Conservation (phyloP, 768 basidiomycete genomes). For the Russula lepida region DNA sequence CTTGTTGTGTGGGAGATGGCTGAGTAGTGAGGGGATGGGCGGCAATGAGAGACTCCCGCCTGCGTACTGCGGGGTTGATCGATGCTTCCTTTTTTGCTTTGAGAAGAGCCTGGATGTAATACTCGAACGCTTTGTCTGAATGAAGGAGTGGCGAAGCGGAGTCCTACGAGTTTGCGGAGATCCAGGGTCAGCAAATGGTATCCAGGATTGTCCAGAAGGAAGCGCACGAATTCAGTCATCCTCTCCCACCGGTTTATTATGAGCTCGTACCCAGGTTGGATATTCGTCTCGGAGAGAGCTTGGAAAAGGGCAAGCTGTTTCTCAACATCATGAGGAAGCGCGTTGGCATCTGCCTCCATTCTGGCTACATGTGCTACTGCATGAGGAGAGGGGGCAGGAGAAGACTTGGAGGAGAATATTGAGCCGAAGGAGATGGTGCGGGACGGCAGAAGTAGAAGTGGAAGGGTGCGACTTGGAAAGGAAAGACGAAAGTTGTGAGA, state of each 20-base stretch:
- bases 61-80: slow-evolving; percentile 56
- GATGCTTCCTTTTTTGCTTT: slow-evolving; percentile 48
- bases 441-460: background rate
- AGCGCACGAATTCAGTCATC: slow-evolving; percentile 73
- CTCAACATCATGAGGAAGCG: slow-evolving; percentile 55
- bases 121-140: slow-evolving; percentile 63
- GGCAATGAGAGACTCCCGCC: slow-evolving; percentile 55
- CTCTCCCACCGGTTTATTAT: slow-evolving; percentile 77
- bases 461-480: background rate
- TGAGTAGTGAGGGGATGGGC: slow-evolving; percentile 18
- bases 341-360: slow-evolving; percentile 71
- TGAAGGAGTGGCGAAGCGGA: slow-evolving; percentile 58
- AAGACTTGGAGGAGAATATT: slow-evolving; percentile 8
- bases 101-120: slow-evolving; percentile 64
- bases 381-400: slow-evolving; percentile 43
- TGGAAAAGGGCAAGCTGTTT: slow-evolving; percentile 66
- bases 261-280: slow-evolving; percentile 61
- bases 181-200: slow-evolving; percentile 8
- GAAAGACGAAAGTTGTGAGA: slow-evolving; percentile 6
- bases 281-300: slow-evolving; percentile 55
- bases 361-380: slow-evolving; percentile 63
- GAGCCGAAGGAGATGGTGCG: slow-evolving; percentile 13
- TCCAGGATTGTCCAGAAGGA: background rate
- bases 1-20: background rate
- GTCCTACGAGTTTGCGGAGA: slow-evolving; percentile 38